phyloP scores from a whole-genome alignment of 2,329 filamentous ascomycete genomes.

The Botrytis galanthina region DNA sequence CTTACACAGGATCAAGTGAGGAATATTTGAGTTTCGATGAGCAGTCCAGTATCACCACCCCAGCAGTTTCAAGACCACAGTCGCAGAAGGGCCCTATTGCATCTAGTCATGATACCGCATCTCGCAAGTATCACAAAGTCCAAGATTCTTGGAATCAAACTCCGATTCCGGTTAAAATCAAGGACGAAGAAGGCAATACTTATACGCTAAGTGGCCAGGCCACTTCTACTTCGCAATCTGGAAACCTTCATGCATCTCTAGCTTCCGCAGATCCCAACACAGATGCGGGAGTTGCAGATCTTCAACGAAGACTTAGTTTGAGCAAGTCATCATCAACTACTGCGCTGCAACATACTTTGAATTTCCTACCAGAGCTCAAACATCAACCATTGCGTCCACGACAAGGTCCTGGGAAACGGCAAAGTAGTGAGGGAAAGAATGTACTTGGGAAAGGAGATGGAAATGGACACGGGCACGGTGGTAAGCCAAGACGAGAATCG shows the following conservation, averaged over 20 bases:
- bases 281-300: slow-evolving; percentile 15
- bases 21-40: slow-evolving; percentile 34
- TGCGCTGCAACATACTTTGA: slow-evolving; percentile 29
- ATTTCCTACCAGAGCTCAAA: slow-evolving; percentile 42
- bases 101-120: neutral
- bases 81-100: slow-evolving; percentile 27
- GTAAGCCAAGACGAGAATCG: neutral
- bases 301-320: slow-evolving; percentile 20
- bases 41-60: slow-evolving; percentile 34
- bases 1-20: slow-evolving; percentile 34
- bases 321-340: slow-evolving; percentile 31
- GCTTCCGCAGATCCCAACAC: slow-evolving; percentile 23
- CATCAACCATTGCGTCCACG: slow-evolving; percentile 41
- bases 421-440: slow-evolving; percentile 19
- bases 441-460: neutral
- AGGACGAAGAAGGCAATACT: neutral
- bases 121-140: neutral
- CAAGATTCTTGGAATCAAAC: slow-evolving; percentile 8
- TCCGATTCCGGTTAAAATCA: neutral
- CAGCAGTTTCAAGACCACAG: slow-evolving; percentile 32
- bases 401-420: slow-evolving; percentile 34
- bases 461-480: neutral
- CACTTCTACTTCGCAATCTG: neutral
- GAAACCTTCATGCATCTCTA: slow-evolving; percentile 10
- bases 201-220: neutral